Percentiles rank a stretch among this genome's conserved stretches.
Evolutionary conservation across 257 asterid species (phyloP).

Genomic region (Nicotiana undulata): DNA sequence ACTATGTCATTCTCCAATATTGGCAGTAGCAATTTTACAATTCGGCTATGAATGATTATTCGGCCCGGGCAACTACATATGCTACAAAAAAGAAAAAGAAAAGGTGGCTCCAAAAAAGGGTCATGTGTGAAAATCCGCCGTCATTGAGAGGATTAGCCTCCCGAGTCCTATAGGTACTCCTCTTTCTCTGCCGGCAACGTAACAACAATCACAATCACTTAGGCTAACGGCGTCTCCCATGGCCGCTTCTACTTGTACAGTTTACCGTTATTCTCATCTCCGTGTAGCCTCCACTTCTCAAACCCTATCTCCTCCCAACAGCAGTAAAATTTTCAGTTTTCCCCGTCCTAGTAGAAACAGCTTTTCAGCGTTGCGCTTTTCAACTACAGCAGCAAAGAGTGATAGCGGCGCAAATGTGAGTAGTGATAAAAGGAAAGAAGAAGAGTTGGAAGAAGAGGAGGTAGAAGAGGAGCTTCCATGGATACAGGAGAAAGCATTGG

Average conservation of each 20-base stretch:
- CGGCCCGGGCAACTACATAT: no score
- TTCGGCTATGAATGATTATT: no score
- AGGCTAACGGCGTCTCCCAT: constrained; percentile 1
- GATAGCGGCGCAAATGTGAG: not conserved
- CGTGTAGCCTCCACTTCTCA: not conserved
- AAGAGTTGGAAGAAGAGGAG: constrained; percentile 33
- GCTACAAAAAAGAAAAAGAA: no score
- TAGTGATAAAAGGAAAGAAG: constrained; percentile 11
- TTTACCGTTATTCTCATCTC: not conserved
- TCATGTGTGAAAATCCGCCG: no score
- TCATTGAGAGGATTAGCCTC: no score
- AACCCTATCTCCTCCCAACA: not conserved
- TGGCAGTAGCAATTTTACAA: no score
- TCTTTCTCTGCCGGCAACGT: not conserved
- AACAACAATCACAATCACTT: not conserved
- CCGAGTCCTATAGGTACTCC: not conserved
- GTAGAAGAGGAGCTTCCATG: constrained; percentile 94
- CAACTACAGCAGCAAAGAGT: constrained; percentile 6
- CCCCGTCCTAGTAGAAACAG: not conserved
- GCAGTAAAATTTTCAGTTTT: not conserved
- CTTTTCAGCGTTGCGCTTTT: constrained; percentile 5
- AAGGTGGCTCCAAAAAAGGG: no score
- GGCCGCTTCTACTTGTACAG: not conserved
- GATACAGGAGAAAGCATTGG: constrained; percentile 98
- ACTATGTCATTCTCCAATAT: no score